Base-by-base conservation (phyloP, 2,329 filamentous ascomycete species). In the Colletotrichum theobromicola region DNA sequence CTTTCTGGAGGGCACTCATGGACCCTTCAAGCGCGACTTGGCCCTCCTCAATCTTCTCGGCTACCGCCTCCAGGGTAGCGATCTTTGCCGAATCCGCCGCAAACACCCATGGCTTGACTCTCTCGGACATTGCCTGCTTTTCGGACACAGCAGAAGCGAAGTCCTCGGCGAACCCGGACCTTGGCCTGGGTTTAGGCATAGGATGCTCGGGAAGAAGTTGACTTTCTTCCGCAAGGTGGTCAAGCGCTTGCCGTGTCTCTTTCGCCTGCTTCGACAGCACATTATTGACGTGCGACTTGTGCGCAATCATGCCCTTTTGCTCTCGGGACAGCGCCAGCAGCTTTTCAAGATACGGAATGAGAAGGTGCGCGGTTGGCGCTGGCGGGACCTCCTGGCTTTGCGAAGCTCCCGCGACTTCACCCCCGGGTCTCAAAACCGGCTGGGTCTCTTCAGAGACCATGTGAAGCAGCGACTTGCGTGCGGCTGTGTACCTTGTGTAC, bases 51-150 rank as follows among this genome's bases (percentile, higher is more conserved):
- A 93, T 86, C 75, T 88, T 90, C 78, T 92, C 90, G 10, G 89
- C 88, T 13, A 93, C 89, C 10, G 84, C 82, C 78, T 93, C 90
- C 13, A 92, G 85, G 1, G 88, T 91, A 3, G 87, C 83, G 68
- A 91, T 89, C 77, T 91, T 92, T 77, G 91, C 90, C 4, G 90
- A 86, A 70, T 93, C 89, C 2, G 90, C 88, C 2, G 92, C 90
- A 77, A 86, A 87, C 10, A 91, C 87, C 91, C 92, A 93, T 12
- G 88, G 88, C 75, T 87, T 86, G 63, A 91, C 85, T 57, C 86
- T 85, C 35, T 79, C 82, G 24, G 85, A 83, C 5, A 87, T 81
- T 57, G 86, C 84, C 18, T 84, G 80, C 26, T 82, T 81, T 65
- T 86, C 84, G 1, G 83, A 78, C n/a, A 78, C 78, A 4, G 81